A percentile compares a stretch with the other conserved stretches of the same genome.
phyloP scores from a whole-genome alignment of 164 flowering plant genomes.

The Chimonanthus praecox region DNA sequence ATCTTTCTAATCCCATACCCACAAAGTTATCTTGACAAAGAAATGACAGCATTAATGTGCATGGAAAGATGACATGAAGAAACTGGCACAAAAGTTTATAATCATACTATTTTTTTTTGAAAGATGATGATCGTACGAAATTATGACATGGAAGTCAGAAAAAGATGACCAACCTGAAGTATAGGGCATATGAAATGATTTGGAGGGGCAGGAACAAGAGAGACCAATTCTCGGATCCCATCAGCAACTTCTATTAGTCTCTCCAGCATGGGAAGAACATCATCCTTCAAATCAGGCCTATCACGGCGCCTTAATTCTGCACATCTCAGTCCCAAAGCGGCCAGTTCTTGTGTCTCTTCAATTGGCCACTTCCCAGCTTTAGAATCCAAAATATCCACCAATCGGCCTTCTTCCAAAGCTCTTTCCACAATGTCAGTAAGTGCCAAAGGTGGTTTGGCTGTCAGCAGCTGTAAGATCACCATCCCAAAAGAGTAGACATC shows the following conservation, averaged over 20 bases:
- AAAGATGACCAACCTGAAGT: conserved; percentile 42
- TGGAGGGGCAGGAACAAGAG: conserved; percentile 36
- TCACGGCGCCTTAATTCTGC: conserved; percentile 57
- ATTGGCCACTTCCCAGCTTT: conserved; percentile 76
- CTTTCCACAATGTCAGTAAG: conserved; percentile 59
- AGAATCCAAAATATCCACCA: conserved; percentile 48
- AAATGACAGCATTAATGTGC: background rate
- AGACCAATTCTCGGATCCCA: conserved; percentile 23
- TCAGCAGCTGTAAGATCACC: conserved; percentile 73
- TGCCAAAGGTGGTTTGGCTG: conserved; percentile 67
- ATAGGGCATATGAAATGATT: conserved; percentile 77
- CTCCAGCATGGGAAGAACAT: conserved; percentile 63
- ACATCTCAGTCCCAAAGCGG: conserved; percentile 55
- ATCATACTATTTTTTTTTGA: background rate
- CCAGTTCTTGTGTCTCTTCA: conserved; percentile 63
- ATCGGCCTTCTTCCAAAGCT: conserved; percentile 38
- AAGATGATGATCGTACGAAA: background rate
- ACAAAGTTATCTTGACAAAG: background rate
- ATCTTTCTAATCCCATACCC: background rate
- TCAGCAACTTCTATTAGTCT: conserved; percentile 47
- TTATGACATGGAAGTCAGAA: background rate
- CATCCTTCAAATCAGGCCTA: conserved; percentile 60
- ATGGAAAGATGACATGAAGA: background rate
- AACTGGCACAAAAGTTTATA: background rate
- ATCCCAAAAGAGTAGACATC: conserved; percentile 90